phyloP scores from a whole-genome alignment of 768 basidiomycete species.

The Amanita inopinata region DNA sequence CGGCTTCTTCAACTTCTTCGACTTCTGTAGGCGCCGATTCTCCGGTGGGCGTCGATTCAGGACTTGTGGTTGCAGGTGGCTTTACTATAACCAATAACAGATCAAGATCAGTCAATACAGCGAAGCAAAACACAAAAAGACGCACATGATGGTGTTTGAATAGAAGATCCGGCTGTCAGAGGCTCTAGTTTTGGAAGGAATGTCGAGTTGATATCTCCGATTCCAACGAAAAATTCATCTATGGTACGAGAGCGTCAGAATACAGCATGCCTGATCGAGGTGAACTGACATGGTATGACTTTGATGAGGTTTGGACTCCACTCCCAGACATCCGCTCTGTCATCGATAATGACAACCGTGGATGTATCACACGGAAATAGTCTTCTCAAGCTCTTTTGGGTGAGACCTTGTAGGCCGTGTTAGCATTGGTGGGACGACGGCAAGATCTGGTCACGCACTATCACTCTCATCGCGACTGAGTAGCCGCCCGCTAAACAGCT shows the following conservation, averaged over 20 bases:
- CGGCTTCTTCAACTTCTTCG: slow-evolving; percentile 36
- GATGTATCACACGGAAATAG: slow-evolving; percentile 95
- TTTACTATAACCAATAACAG: not conserved
- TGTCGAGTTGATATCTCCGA: slow-evolving; percentile 95
- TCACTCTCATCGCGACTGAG: slow-evolving; percentile 94
- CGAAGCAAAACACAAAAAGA: slow-evolving; percentile 5
- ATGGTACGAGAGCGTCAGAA: slow-evolving; percentile 3
- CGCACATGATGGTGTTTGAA: slow-evolving; percentile 15
- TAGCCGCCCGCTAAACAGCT: slow-evolving; percentile 79
- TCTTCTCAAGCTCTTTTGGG: slow-evolving; percentile 84
- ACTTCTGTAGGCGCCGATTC: slow-evolving; percentile 22
- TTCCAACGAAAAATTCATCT: slow-evolving; percentile 98
- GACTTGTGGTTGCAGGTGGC: slow-evolving; percentile 10
- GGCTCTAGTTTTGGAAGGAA: slow-evolving; percentile 78
- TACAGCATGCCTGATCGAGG: not conserved
- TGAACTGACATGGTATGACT: slow-evolving; percentile 81
- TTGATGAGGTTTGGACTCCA: slow-evolving; percentile 95
- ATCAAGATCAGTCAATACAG: slow-evolving; percentile 1
- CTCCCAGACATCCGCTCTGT: slow-evolving; percentile 97
- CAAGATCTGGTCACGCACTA: slow-evolving; percentile 46
- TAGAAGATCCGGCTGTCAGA: slow-evolving; percentile 28
- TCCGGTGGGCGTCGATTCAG: slow-evolving; percentile 19
- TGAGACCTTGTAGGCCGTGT: slow-evolving; percentile 48
- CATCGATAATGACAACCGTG: slow-evolving; percentile 99
- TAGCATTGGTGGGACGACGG: not conserved